Percentiles rank a stretch among this genome's conserved stretches.
These are phyloP conservation scores for Eragrostis curvula DNA, from an alignment of 176 grass and related monocot genomes.

Conservation along the genomic window DNA sequence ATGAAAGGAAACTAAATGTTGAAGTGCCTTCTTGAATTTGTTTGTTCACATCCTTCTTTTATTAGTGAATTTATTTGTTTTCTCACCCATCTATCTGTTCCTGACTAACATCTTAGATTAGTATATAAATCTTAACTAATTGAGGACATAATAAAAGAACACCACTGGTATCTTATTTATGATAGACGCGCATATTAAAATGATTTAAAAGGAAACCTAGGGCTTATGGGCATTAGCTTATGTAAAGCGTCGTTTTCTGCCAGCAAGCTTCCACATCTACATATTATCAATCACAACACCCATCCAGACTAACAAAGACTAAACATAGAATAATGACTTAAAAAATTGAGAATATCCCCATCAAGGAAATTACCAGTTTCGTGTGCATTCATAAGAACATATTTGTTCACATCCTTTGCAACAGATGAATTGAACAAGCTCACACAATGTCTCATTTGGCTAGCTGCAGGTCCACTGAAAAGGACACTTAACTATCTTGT, in stretches of 20 bases:
- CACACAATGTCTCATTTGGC: neutral
- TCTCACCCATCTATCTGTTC: neutral
- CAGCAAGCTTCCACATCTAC: slow-evolving; percentile 21
- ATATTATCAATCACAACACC: slow-evolving; percentile 36
- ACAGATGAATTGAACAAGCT: neutral
- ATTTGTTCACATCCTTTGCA: slow-evolving; percentile 29
- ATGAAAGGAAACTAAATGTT: neutral
- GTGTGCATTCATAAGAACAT: neutral
- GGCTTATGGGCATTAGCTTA: slow-evolving; percentile 7
- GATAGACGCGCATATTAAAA: neutral
- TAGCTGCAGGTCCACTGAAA: slow-evolving; percentile 26
- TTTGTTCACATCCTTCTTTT: neutral
- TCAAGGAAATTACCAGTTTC: slow-evolving; percentile 31
- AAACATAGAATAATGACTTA: neutral
- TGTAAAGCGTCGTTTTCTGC: slow-evolving; percentile 45
- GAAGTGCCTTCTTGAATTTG: neutral
- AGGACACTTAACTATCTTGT: neutral
- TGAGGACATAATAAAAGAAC: slow-evolving; percentile 11
- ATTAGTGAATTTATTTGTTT: neutral
- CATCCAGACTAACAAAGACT: slow-evolving; percentile 29
- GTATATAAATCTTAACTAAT: neutral
- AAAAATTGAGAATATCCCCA: neutral
- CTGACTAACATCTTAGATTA: neutral
- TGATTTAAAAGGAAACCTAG: slow-evolving; percentile 11
- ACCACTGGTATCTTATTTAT: slow-evolving; percentile 51